Evolutionary conservation across 306 rosid genomes (phyloP).

Genomic region (Quercus engelmannii): DNA sequence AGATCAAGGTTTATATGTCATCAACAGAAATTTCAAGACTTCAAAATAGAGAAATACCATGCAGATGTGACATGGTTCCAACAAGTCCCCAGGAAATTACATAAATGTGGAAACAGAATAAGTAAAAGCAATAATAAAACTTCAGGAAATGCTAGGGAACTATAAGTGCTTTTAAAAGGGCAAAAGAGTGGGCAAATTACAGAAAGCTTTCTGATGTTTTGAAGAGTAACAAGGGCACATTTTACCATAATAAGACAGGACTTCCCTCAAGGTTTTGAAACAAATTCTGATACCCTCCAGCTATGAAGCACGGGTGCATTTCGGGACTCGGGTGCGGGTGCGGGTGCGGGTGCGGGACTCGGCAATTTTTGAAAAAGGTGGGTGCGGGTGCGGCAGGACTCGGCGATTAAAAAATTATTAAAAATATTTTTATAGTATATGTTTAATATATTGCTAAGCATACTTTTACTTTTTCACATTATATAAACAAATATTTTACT

Average conservation of each 20-base stretch:
- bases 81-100: neutral
- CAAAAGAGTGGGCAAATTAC: neutral
- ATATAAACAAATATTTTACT: no score
- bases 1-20: slow-evolving; percentile 4
- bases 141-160: neutral
- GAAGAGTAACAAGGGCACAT: neutral
- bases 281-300: neutral
- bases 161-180: neutral
- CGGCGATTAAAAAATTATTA: no score
- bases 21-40: neutral
- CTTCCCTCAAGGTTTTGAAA: neutral
- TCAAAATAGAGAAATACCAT: neutral
- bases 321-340: no score
- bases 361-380: no score
- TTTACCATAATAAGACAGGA: neutral
- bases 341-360: no score
- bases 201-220: neutral
- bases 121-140: neutral
- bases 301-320: no score
- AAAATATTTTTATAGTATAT: no score
- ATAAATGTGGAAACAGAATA: neutral
- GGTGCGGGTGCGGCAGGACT: no score
- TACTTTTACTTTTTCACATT: no score
- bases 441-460: no score
- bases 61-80: neutral